Base-by-base conservation (phyloP, 805 yeast species). In the Hagleromyces aurorensis region DNA sequence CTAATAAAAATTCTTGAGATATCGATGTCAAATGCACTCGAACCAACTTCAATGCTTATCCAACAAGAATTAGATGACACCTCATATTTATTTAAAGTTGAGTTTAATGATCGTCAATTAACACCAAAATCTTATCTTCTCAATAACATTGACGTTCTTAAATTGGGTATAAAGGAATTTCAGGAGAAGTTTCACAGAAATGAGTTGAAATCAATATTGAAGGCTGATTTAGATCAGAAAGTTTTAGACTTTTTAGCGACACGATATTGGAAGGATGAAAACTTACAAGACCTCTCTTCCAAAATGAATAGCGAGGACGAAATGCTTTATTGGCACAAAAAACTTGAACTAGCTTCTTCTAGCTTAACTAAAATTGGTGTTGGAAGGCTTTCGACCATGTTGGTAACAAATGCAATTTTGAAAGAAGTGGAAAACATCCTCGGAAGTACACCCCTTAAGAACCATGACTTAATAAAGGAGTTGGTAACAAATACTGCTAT, bases 91-190 rank as follows among this genome's bases (percentile, higher is more conserved):
- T 91, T 85, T 62, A 91, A 91, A 55, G 99, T 91, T 14, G 96
- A 91, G 56, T 91, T 86, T 59, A 91, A 91, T 52, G 99, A 91
- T 57, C 72, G 96, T 31, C 83, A 80, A 19, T 65, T 91, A 40
- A 91, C 99, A 0, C 94, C 97, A 10, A 91, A 86, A 48, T 84
- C 94, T 35, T 91, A 91, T 51, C 67, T 91, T 44, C 94, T 96
- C 13, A 89, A 83, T 50, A 84, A 91, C 33, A 73, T 91, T 19
- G 99, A 91, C 55, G 63, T 81, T 28, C 67, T 93, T 49, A 91
- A 91, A 55, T 65, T 81, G 21, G 78, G 85, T 0, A 77, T 89
- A 36, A 89, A 91, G 53, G 96, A 89, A 39, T 70, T 93, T 43
- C 78, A 87, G 44, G 78, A 76, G 37, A 70, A 71, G 34, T 85